Evolutionary conservation across 306 rosid species (phyloP).

Genomic region (Urtica urens): DNA sequence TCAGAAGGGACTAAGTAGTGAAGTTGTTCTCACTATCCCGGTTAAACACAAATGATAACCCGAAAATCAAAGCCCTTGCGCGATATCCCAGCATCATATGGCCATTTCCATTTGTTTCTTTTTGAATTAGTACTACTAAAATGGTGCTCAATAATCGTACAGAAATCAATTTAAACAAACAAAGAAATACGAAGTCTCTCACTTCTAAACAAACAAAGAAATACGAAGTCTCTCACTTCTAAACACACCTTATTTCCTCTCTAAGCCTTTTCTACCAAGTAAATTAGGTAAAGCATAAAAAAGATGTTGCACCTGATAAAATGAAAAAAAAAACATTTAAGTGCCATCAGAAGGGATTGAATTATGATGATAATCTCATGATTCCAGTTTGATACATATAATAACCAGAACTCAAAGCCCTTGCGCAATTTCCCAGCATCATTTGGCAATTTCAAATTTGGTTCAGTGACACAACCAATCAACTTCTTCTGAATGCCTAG

Average conservation of each 20-base stretch:
- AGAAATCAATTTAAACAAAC: too few species aligned
- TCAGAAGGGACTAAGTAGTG: neutral
- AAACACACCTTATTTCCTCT: too few species aligned
- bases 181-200: too few species aligned
- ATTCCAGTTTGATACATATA: neutral
- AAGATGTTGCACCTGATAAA: too few species aligned
- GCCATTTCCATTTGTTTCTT: constrained; percentile 15
- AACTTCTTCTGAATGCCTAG: neutral
- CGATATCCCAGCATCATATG: constrained; percentile 43
- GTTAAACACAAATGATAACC: neutral
- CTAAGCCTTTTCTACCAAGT: too few species aligned
- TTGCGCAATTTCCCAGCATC: neutral
- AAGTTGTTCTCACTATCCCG: neutral
- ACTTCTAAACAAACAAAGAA: too few species aligned
- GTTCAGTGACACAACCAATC: neutral
- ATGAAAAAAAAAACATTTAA: neutral
- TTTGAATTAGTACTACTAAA: constrained; percentile 2
- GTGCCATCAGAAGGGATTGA: neutral
- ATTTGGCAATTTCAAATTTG: neutral
- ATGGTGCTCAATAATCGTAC: too few species aligned
- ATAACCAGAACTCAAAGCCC: neutral
- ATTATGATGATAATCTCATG: neutral
- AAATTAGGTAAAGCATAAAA: too few species aligned
- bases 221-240: too few species aligned
- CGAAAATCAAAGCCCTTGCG: constrained; percentile 51